Base-by-base conservation (phyloP, 2,329 filamentous ascomycete genomes). In the Ophiostoma piceae region DNA sequence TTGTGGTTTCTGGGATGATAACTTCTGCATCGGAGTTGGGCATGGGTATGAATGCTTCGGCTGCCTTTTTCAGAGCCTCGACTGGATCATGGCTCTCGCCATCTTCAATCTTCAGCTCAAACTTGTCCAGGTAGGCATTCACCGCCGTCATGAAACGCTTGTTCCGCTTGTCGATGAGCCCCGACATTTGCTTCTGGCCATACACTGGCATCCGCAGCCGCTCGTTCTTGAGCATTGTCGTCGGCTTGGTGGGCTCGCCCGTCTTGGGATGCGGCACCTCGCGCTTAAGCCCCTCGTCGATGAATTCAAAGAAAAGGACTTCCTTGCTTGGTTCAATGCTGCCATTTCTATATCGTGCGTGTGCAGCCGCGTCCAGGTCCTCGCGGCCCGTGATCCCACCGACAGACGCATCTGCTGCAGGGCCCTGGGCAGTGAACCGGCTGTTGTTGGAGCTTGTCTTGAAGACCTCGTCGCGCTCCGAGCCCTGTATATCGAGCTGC, bases 181-280 rank as follows among this genome's bases (percentile, higher is more conserved):
- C 86, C 77, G 91, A 88, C 90, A 98, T 92, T 79, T 97, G 92
- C 78, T 94, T 94, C 79, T 97, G 94, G 73, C 92, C 92, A 80
- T 88, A 97, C 9, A 96, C 91, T 0, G 94, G 95, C 88, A 97
- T 92, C 79, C 91, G 96, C 74, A 98, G 77, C 71, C 92, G 88
- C 75, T 97, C 93, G 26, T 94, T 86, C 71, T 87, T 85, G 73
- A 93, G 82, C 75, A 87, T 91, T 14, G 88, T 85, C 14, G 84
- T 87, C 0, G 90, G 85, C 69, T 88, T 90, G 0, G 84, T 87
- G 0, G 89, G 84, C 77, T 94, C 88, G 0, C 91, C 91, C 0
- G 90, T 92, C 77, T 90, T 91, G 69, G 87, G 85, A 77, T 90
- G 82, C 68, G 84, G 82, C 0, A 93, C 90, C 76, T 96, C 89